Evolutionary conservation across 2,329 filamentous ascomycete genomes (phyloP), one percentile per base, ranked within the genome.

Genomic region (Ceratocystis variospora): DNA sequence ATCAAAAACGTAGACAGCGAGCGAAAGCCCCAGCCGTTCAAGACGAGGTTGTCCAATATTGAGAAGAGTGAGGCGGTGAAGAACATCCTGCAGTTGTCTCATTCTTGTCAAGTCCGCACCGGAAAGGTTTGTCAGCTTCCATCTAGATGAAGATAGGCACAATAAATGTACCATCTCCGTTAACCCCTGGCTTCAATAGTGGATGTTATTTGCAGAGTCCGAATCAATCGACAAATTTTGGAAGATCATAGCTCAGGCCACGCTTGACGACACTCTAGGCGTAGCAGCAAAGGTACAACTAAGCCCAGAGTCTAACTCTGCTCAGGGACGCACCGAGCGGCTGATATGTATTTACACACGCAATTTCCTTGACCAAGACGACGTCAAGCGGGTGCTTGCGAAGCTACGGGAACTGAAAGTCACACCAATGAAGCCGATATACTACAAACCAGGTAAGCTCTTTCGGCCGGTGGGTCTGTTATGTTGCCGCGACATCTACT

Each of bases 301-400:
- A 19, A 83, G 86, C 0, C 83, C 87, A 1, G 76, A 78, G 61
- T 73, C 80, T 8, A 76, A 75, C 5, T 74, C 74, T 0, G 75
- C 77, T n/a, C 72, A 75, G 61, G 67, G 68, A 5, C 71, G 75
- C 28, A 78, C 75, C 55, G 75, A 77, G 22, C 79, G 84, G 22
- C 75, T 94, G 53, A 84, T 95, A 31, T 92, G 88, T 70, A 78
- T 95, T 6, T 95, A 95, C 74, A 95, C 89, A 4, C 77, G 78
- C 53, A 84, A 96, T 73, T 94, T 91, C 72, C 77, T 77, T 33
- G 85, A 95, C 72, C 79, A 76, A 63, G 76, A 79, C 3, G 89
- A 95, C 72, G 81, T 95, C 5, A 79, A 78, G 33, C 80, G 87
- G 55, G 87, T 95, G 3, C 76, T 93, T 48, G 72, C 78, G 67